Base-by-base conservation (phyloP, 2,329 filamentous ascomycete genomes). In the Colletotrichum sojae region DNA sequence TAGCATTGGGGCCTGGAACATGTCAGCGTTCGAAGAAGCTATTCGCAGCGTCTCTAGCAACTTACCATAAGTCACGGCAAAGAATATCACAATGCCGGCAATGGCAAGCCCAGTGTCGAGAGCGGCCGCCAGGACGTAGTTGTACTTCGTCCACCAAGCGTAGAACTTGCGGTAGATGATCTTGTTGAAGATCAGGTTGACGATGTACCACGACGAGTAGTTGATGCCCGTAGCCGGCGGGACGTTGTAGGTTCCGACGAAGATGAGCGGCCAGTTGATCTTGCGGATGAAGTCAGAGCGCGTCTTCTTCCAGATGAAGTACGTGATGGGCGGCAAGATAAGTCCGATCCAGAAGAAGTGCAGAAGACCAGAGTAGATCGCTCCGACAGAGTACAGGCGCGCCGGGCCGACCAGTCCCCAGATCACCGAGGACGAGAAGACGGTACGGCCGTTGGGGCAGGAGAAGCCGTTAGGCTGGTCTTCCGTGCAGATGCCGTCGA, bases 371-470 rank as follows among this genome's bases (percentile, higher is more conserved):
- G 80, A 76, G 73, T 89, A 89, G 6, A 85, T 78, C 16, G 82
- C 78, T 18, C 78, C 78, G 5, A 72, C 73, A n/a, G 78, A 77
- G 57, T 79, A 80, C 2, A 80, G 76, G 36, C 75, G 74, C 22
- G 71, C 73, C 0, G 79, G 79, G 0, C 79, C 89, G 55, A 91
- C 88, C 12, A 88, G 82, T 60, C 89, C 89, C 89, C 88, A 90
- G 67, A 89, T 85, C 5, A 89, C 82, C 6, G 85, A 88, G n/a
- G 85, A 85, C 15, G 86, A 89, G 79, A 87, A 90, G 73, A 90
- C 90, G 0, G 89, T 87, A 40, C 84, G 84, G n/a, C 85, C 85
- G 40, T 83, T 83, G 15, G 89, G 88, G 73, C 88, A 90, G 36
- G 80, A 86, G 74, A 89, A 86, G 58, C 85, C 83, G 72, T 85